These are phyloP conservation scores for Cenococcum geophilum DNA, from an alignment of 495 filamentous ascomycete genomes.

Conservation along the genomic window DNA sequence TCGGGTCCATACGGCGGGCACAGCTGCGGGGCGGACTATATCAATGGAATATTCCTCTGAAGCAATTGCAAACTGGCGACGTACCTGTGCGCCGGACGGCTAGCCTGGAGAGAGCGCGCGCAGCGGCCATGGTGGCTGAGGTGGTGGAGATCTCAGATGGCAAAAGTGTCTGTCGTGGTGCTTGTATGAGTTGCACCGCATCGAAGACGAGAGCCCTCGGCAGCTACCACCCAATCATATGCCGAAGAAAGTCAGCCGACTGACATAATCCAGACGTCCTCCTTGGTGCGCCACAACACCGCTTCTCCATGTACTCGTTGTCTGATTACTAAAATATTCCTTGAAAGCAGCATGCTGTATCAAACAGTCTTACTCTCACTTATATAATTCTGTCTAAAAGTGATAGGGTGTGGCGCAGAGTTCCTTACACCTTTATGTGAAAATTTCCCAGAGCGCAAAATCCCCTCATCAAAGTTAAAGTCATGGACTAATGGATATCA, in stretches of 20 bases:
- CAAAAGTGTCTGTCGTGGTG: conserved; percentile 6
- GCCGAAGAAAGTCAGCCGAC: not conserved
- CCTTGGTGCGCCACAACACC: not conserved
- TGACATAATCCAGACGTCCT: not conserved
- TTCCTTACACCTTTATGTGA: no score
- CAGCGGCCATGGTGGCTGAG: conserved; percentile 23
- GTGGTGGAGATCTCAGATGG: conserved; percentile 7
- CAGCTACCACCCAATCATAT: not conserved
- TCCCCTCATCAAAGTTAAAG: no score
- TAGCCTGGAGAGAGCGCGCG: conserved; percentile 28
- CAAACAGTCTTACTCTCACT: not conserved
- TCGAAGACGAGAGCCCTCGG: conserved; percentile 1
- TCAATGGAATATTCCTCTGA: conserved; percentile 13
- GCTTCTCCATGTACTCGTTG: not conserved
- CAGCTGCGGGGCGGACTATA: conserved; percentile 21
- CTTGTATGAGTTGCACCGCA: conserved; percentile 5
- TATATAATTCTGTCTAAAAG: no score
- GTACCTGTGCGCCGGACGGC: conserved; percentile 24
- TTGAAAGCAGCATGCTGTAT: not conserved
- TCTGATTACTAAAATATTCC: not conserved
- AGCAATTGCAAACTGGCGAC: not conserved
- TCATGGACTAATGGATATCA: no score
- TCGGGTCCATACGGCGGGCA: conserved; percentile 27
- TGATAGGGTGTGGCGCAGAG: no score
- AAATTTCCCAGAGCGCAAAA: no score